Conservation (phyloP, 352 stramenopile genomes). For the Phytophthora capsici region DNA sequence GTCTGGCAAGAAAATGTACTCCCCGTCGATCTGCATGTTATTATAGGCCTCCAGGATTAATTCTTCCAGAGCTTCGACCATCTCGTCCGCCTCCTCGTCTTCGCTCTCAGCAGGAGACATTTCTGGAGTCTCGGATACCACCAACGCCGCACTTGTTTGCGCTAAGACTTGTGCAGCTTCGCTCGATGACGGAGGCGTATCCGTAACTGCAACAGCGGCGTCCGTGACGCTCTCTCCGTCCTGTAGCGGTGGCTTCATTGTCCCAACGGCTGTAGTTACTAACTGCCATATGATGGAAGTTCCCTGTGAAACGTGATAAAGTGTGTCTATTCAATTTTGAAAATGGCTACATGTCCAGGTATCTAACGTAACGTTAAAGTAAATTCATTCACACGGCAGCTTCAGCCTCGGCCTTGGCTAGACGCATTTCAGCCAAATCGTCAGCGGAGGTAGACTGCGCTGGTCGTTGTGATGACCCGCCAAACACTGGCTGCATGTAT, state of each 20-base stretch:
- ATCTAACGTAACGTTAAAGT: background rate
- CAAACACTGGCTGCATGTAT: conserved; percentile 87
- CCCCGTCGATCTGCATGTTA: conserved; percentile 84
- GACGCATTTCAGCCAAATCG: conserved; percentile 26
- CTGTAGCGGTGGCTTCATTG: conserved; percentile 17
- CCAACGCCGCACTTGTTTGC: conserved; percentile 8
- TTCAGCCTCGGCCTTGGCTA: conserved; percentile 54
- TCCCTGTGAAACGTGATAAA: conserved; percentile 24
- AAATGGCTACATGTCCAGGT: conserved; percentile 19
- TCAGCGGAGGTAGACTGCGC: conserved; percentile 22
- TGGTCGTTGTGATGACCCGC: conserved; percentile 52
- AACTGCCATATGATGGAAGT: conserved; percentile 8
- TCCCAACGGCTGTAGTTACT: conserved; percentile 14
- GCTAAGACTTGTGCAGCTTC: background rate
- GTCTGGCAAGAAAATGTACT: conserved; percentile 77
- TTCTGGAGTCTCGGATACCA: conserved; percentile 4
- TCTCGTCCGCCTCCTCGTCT: conserved; percentile 37
- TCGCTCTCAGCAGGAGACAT: conserved; percentile 9
- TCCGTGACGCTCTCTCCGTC: conserved; percentile 11
- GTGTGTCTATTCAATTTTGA: conserved; percentile 26
- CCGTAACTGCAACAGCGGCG: background rate
- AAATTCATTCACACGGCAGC: conserved; percentile 44
- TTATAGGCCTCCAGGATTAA: conserved; percentile 85
- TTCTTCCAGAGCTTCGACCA: conserved; percentile 63
- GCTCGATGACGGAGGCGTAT: background rate